These are phyloP conservation scores for Calonectria hongkongensis DNA, from an alignment of 2,329 filamentous ascomycete species.

Conservation along the genomic window DNA sequence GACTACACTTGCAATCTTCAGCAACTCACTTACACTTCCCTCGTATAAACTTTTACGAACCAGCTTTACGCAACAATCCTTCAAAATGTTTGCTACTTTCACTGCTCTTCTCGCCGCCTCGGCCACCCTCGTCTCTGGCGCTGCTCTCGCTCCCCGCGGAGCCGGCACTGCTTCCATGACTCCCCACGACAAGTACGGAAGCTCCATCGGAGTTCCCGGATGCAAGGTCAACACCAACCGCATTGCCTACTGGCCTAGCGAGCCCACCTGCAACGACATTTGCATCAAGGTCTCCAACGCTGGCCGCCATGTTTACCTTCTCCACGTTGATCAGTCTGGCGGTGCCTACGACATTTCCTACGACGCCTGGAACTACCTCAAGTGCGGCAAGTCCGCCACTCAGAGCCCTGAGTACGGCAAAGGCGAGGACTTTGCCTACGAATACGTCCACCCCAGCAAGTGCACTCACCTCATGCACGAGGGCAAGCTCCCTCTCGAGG, in stretches of 20 bases:
- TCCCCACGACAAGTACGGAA: slow-evolving; percentile 74
- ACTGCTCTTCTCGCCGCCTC: slow-evolving; percentile 53
- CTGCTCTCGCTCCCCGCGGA: slow-evolving; percentile 52
- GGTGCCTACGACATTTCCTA: slow-evolving; percentile 77
- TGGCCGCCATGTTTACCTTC: slow-evolving; percentile 72
- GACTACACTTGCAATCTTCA: slow-evolving; percentile 21
- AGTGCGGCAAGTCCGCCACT: slow-evolving; percentile 68
- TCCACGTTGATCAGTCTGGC: slow-evolving; percentile 73
- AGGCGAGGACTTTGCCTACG: slow-evolving; percentile 70
- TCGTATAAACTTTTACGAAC: slow-evolving; percentile 42
- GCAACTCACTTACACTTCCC: slow-evolving; percentile 39
- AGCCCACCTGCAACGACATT: slow-evolving; percentile 72
- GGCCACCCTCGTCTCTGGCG: slow-evolving; percentile 56
- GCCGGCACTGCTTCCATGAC: slow-evolving; percentile 64
- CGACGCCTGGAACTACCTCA: slow-evolving; percentile 77
- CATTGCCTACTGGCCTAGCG: slow-evolving; percentile 75
- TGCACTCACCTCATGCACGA: slow-evolving; percentile 71
- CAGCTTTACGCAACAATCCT: slow-evolving; percentile 33
- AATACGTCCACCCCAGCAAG: slow-evolving; percentile 67
- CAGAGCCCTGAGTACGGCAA: slow-evolving; percentile 69
- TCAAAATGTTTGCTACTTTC: slow-evolving; percentile 57
- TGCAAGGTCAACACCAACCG: slow-evolving; percentile 78
- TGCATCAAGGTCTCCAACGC: slow-evolving; percentile 72
- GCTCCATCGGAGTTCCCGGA: slow-evolving; percentile 74
- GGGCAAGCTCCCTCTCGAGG: slow-evolving; percentile 72